Conservation (phyloP, 129 eudicot species). For the Gnaphalium uliginosum region DNA sequence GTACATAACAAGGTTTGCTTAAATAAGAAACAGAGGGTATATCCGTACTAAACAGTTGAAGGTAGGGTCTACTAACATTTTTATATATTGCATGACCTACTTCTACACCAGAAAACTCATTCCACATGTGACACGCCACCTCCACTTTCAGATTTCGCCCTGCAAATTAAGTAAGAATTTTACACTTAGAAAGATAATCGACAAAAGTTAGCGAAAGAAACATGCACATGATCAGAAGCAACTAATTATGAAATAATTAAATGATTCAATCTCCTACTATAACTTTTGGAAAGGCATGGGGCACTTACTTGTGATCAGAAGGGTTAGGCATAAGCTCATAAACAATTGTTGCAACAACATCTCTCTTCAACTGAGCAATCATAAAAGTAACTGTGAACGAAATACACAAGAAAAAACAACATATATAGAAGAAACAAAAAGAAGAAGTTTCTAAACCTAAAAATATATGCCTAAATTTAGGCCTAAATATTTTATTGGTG, state of each 20-base stretch:
- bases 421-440: neutral
- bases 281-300: constrained; percentile 1
- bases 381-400: constrained; percentile 2
- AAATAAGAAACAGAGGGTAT: constrained; percentile 3
- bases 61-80: constrained; percentile 26
- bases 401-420: neutral
- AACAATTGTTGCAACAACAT: constrained; percentile 88
- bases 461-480: too few species aligned
- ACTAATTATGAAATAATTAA: neutral
- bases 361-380: constrained; percentile 78
- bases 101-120: constrained; percentile 38
- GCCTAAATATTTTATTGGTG: too few species aligned
- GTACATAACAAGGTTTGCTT: constrained; percentile 23
- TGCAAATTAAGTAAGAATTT: constrained; percentile 31
- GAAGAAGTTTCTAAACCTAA: too few species aligned
- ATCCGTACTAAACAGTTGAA: constrained; percentile 15
- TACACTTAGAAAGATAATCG: constrained; percentile 16
- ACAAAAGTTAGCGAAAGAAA: constrained; percentile 8
- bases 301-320: constrained; percentile 96
- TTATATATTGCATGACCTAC: constrained; percentile 20
- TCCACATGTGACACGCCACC: constrained; percentile 87
- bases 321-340: constrained; percentile 98
- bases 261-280: neutral
- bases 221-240: neutral
- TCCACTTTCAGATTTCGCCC: constrained; percentile 76